phyloP scores from a whole-genome alignment of 345 rosid species.

The Eucalyptus sp. region DNA sequence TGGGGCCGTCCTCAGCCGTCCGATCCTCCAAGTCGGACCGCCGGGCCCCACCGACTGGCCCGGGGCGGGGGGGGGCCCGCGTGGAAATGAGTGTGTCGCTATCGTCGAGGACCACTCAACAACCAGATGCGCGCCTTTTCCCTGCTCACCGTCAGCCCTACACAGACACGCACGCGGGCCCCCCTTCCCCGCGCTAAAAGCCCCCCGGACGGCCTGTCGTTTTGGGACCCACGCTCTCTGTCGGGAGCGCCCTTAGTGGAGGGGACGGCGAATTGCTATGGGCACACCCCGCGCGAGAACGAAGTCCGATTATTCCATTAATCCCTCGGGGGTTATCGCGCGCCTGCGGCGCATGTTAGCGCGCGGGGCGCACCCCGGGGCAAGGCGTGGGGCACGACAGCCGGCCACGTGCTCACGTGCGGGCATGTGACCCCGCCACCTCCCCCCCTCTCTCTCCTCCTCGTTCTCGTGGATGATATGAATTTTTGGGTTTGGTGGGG shows the following conservation, averaged over 20 bases:
- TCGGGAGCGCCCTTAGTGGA: background rate
- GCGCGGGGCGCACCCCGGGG: background rate
- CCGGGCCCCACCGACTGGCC: background rate
- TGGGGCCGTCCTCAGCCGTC: background rate
- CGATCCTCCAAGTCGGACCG: background rate
- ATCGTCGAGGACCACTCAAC: background rate
- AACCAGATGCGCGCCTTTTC: background rate
- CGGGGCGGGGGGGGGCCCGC: background rate
- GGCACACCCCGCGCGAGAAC: background rate
- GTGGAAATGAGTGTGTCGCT: background rate
- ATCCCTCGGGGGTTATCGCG: background rate
- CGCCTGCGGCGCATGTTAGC: background rate
- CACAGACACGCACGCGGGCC: background rate
- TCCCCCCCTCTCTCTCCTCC: background rate
- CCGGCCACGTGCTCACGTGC: slow-evolving; percentile 69
- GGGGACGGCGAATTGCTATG: background rate
- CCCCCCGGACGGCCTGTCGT: background rate
- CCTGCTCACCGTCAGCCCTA: background rate
- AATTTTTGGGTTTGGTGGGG: background rate
- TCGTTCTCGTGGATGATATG: slow-evolving; percentile 8
- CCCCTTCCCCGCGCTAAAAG: background rate
- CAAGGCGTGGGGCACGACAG: slow-evolving; percentile 3
- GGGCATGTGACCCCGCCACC: slow-evolving; percentile 34
- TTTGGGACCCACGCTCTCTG: background rate
- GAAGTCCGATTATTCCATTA: too few species aligned